phyloP scores from a whole-genome alignment of 805 yeast genomes.

The Lachancea fermentati region DNA sequence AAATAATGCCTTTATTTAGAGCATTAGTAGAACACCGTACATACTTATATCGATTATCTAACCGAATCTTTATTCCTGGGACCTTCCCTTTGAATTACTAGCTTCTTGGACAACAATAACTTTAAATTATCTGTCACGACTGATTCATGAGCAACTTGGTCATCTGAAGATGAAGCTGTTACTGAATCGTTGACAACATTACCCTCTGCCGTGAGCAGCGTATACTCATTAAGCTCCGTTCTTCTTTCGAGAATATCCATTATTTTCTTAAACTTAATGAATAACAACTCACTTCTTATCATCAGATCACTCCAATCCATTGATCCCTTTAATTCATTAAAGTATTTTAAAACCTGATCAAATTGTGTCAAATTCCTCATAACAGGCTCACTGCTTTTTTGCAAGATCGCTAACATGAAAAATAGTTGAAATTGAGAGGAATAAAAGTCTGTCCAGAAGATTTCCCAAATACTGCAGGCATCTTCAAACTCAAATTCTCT shows the following conservation, averaged over 20 bases:
- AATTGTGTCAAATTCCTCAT: conserved; percentile 68
- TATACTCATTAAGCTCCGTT: conserved; percentile 18
- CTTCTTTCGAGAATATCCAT: conserved; percentile 70
- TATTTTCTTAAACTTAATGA: conserved; percentile 73
- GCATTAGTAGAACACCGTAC: too few species aligned
- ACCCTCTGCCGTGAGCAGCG: conserved; percentile 2
- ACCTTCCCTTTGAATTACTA: conserved; percentile 59
- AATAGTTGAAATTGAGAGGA: conserved; percentile 85
- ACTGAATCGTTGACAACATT: conserved; percentile 6
- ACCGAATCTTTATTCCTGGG: conserved; percentile 24
- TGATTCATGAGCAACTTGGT: conserved; percentile 4
- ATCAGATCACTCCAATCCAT: conserved; percentile 71
- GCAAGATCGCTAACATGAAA: conserved; percentile 82
- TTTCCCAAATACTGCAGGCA: conserved; percentile 83
- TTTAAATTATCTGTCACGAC: conserved; percentile 38
- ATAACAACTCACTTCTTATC: conserved; percentile 78
- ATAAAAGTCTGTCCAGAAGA: conserved; percentile 81
- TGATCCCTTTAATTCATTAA: conserved; percentile 81
- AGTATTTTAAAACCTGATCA: conserved; percentile 87
- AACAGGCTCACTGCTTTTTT: conserved; percentile 76
- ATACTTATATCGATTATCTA: conserved; percentile 8
- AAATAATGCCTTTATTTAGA: not conserved
- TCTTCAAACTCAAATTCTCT: conserved; percentile 81
- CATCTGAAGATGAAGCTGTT: conserved; percentile 4
- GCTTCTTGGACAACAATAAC: conserved; percentile 50